Evolutionary conservation across 1,284 basidiomycete species (phyloP), one percentile per base, ranked within the genome.

Genomic region (Agroathelia rolfsii): DNA sequence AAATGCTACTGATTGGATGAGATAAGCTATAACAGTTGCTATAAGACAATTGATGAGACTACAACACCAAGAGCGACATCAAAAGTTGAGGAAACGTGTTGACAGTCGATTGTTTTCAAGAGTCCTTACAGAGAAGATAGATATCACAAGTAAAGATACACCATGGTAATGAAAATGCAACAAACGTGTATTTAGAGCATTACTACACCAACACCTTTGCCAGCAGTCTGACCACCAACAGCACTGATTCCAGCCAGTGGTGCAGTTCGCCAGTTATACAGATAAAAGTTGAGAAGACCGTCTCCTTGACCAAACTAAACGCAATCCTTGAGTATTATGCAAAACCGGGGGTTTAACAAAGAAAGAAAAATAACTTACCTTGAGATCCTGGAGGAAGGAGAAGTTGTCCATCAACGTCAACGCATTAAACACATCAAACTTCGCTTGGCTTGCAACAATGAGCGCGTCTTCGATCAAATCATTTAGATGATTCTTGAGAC

Each of bases 371-470:
- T n/a, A n/a, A 48, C 68, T 36, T 42, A 86, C 86, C 71, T 81
- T 83, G 38, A 90, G 69, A 37, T 94, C 86, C 20, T 73, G 59
- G 34, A 98, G 53, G 58, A 98, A 82, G 30, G 72, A 55, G 38
- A 77, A 67, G 55, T 96, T 98, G 56, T 98, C 95, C 80, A 97
- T 88, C 38, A 96, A 60, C 6, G 92, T 94, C 39, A 98, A 60
- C 1, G 87, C 88, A 56, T 99, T 98, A 57, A 98, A 78, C 6
- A 98, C 95, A 53, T 99, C 95, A 49, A 98, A 97, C 30, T 76
- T 74, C 28, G 81, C 76, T 55, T 84, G 67, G 42, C 81, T 72
- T 0, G 93, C 90, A 29, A 92, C 60, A 41, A 86, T 64, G 36
- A 96, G 55, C 2, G 85, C 74, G 53, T 94, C 90, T 9, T 69